Conservation (phyloP, 2,329 filamentous ascomycete genomes). For the Talaromyces funiculosus region DNA sequence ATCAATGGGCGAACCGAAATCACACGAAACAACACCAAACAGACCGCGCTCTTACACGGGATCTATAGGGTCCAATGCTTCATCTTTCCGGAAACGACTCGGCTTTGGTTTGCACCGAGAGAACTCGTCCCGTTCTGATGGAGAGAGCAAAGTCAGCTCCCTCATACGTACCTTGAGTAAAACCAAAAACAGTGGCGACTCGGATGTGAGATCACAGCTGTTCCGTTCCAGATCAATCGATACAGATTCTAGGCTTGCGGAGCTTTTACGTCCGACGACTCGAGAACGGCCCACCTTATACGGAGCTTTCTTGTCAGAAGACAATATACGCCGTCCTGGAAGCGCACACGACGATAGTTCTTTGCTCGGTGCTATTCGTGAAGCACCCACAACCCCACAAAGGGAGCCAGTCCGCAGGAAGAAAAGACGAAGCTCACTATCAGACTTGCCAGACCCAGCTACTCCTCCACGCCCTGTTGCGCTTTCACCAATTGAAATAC, state of each 20-base stretch:
- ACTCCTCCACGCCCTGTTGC: conserved; percentile 48
- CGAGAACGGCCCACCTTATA: conserved; percentile 50
- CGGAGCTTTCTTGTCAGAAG: conserved; percentile 45
- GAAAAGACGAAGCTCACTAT: conserved; percentile 86
- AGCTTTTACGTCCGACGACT: conserved; percentile 49
- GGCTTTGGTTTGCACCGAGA: conserved; percentile 74
- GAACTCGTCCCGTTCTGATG: conserved; percentile 64
- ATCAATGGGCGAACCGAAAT: conserved; percentile 41
- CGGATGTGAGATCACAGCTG: conserved; percentile 64
- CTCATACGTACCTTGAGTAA: conserved; percentile 89
- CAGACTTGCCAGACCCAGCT: conserved; percentile 71
- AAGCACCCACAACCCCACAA: conserved; percentile 44
- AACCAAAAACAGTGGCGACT: conserved; percentile 54
- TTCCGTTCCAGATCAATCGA: conserved; percentile 75
- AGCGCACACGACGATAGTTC: conserved; percentile 45
- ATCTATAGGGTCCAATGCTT: conserved; percentile 78
- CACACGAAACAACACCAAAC: conserved; percentile 49
- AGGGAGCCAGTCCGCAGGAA: conserved; percentile 51
- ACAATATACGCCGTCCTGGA: conserved; percentile 38
- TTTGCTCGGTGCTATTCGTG: conserved; percentile 47
- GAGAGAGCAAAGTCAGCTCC: conserved; percentile 64
- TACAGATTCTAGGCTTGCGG: conserved; percentile 47
- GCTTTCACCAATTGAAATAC: conserved; percentile 26
- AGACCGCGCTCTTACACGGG: conserved; percentile 58
- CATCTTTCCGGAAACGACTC: conserved; percentile 77